A percentile compares a stretch with the other conserved stretches of the same genome.
Evolutionary conservation across 257 asterid genomes (phyloP).

Genomic region (Dorcoceras hygrometricum): DNA sequence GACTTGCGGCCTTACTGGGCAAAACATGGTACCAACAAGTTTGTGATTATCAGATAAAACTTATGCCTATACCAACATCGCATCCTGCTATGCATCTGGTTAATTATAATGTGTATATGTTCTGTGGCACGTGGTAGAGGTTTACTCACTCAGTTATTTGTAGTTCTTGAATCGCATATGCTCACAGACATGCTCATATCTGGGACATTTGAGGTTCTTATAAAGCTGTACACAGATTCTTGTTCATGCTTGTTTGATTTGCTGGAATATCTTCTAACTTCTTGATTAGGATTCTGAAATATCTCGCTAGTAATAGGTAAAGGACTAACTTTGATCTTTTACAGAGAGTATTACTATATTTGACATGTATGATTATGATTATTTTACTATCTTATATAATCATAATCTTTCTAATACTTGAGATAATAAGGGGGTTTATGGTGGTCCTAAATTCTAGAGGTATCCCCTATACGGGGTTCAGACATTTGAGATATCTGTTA

Average conservation of each 20-base stretch:
- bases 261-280: constrained; percentile 36
- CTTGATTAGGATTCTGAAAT: constrained; percentile 44
- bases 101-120: constrained; percentile 60
- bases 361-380: no score
- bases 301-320: constrained; percentile 22
- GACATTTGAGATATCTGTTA: no score
- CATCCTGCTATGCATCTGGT: constrained; percentile 31
- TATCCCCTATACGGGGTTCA: no score
- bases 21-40: constrained; percentile 95
- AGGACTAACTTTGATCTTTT: not conserved
- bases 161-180: constrained; percentile 27
- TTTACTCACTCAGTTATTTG: constrained; percentile 34
- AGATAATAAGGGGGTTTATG: no score
- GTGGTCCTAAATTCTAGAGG: no score
- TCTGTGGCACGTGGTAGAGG: constrained; percentile 50
- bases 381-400: not conserved
- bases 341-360: not conserved
- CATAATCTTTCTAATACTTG: no score
- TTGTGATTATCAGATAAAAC: constrained; percentile 86
- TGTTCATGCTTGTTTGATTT: constrained; percentile 36
- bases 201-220: not conserved
- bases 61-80: constrained; percentile 20
- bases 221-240: constrained; percentile 7
- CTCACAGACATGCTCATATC: not conserved
- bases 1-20: constrained; percentile 96